Conservation (phyloP, 108 stramenopile genomes). For the Pseudonitzschia multistriata region DNA sequence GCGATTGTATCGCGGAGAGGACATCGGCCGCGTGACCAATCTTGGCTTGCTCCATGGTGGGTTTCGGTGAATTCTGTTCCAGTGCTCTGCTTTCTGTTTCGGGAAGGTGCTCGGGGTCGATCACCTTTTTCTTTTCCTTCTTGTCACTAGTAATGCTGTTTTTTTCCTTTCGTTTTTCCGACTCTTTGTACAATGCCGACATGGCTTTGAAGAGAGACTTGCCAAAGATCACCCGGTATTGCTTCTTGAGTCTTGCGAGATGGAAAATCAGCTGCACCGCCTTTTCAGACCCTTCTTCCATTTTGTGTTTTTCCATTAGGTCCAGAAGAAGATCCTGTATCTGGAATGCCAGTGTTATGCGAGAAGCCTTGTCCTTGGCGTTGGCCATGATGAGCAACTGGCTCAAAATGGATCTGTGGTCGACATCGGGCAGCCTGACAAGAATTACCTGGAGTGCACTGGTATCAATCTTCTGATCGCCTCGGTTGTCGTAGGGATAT, state of each 20-base stretch:
- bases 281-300: neutral
- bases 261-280: slow-evolving; percentile 15
- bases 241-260: slow-evolving; percentile 14
- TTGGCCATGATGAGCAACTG: slow-evolving; percentile 17
- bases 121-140: neutral
- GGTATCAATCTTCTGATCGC: neutral
- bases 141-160: neutral
- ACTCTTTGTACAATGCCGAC: slow-evolving; percentile 8
- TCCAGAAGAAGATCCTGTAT: neutral
- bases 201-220: slow-evolving; percentile 17
- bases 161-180: slow-evolving; percentile 3
- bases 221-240: slow-evolving; percentile 8
- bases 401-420: slow-evolving; percentile 10
- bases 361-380: slow-evolving; percentile 5
- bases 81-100: no score
- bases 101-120: neutral
- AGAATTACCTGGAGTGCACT: slow-evolving; percentile 11
- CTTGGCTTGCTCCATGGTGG: no score
- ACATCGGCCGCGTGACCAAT: no score
- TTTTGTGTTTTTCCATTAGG: slow-evolving; percentile 5
- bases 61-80: no score
- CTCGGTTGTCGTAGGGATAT: neutral
- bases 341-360: slow-evolving; percentile 12
- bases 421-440: slow-evolving; percentile 6
- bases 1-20: no score